Evolutionary conservation across 106 monocot species (phyloP).

Genomic region (Phalaenopsis aphrodite): DNA sequence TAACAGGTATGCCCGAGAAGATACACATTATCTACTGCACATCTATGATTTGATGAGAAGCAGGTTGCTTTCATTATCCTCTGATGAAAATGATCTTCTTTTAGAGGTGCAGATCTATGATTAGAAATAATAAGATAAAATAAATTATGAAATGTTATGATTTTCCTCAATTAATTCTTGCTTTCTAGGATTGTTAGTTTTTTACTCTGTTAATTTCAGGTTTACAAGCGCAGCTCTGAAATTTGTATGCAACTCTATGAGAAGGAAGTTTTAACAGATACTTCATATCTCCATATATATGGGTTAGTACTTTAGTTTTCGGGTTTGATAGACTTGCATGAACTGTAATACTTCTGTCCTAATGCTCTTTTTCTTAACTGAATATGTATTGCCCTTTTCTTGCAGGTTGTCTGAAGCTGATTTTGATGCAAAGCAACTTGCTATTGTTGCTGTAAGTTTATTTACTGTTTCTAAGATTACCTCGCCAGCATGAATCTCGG

Average conservation of each 20-base stretch:
- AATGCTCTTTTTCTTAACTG: neutral
- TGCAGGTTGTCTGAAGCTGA: constrained; percentile 69
- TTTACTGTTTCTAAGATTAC: neutral
- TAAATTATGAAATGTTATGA: neutral
- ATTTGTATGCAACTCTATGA: constrained; percentile 91
- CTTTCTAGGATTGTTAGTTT: neutral
- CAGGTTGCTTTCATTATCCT: constrained; percentile 37
- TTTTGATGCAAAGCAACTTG: constrained; percentile 62
- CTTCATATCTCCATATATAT: constrained; percentile 79
- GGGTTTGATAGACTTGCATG: neutral
- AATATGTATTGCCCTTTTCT: neutral
- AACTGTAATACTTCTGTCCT: neutral
- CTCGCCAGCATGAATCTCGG: neutral
- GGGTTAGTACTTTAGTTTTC: constrained; percentile 37
- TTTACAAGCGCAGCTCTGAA: constrained; percentile 66
- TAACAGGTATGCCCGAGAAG: constrained; percentile 92
- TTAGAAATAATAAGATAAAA: neutral
- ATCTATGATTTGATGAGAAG: constrained; percentile 87
- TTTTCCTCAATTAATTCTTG: neutral
- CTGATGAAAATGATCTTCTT: constrained; percentile 51
- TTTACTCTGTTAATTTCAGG: constrained; percentile 35
- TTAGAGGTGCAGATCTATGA: constrained; percentile 40
- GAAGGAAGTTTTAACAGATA: constrained; percentile 87
- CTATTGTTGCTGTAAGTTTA: constrained; percentile 61
- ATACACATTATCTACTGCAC: constrained; percentile 85